Conservation (phyloP, 768 basidiomycete genomes). For the Amyloporia xantha region DNA sequence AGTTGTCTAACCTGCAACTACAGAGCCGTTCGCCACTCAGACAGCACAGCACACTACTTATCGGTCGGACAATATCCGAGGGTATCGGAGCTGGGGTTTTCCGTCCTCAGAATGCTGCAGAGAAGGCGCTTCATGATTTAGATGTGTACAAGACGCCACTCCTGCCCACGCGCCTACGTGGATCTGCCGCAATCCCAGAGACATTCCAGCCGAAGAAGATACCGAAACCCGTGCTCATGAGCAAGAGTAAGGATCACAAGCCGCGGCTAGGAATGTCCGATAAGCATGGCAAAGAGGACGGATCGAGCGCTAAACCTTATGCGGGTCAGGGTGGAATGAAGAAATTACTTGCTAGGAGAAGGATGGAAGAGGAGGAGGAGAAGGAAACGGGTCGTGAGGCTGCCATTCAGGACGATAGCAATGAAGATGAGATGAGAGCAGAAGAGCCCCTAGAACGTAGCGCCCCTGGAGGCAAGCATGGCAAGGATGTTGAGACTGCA, state of each 20-base stretch:
- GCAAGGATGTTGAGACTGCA: background rate
- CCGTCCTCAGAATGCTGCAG: slow-evolving; percentile 44
- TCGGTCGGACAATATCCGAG: slow-evolving; percentile 5
- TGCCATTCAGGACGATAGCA: slow-evolving; percentile 26
- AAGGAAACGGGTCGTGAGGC: slow-evolving; percentile 26
- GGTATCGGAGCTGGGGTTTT: background rate
- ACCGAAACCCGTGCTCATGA: slow-evolving; percentile 49
- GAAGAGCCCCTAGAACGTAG: background rate
- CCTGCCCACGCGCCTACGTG: slow-evolving; percentile 53
- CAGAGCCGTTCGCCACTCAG: slow-evolving; percentile 13
- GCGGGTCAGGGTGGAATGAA: slow-evolving; percentile 76
- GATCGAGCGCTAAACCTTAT: slow-evolving; percentile 58
- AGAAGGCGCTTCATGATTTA: slow-evolving; percentile 62
- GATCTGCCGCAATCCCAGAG: slow-evolving; percentile 42
- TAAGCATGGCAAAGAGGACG: slow-evolving; percentile 25
- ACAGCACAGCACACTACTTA: slow-evolving; percentile 10
- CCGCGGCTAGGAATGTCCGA: slow-evolving; percentile 39
- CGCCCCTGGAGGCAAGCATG: background rate
- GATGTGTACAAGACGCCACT: slow-evolving; percentile 79
- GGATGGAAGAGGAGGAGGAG: slow-evolving; percentile 48
- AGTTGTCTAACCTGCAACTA: background rate
- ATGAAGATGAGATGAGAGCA: slow-evolving; percentile 18
- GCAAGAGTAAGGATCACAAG: slow-evolving; percentile 50
- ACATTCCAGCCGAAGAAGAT: slow-evolving; percentile 52
- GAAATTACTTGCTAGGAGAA: slow-evolving; percentile 60